These are phyloP conservation scores for Furcasterigmium sp. DNA, from an alignment of 2,329 filamentous ascomycete genomes.

Conservation along the genomic window DNA sequence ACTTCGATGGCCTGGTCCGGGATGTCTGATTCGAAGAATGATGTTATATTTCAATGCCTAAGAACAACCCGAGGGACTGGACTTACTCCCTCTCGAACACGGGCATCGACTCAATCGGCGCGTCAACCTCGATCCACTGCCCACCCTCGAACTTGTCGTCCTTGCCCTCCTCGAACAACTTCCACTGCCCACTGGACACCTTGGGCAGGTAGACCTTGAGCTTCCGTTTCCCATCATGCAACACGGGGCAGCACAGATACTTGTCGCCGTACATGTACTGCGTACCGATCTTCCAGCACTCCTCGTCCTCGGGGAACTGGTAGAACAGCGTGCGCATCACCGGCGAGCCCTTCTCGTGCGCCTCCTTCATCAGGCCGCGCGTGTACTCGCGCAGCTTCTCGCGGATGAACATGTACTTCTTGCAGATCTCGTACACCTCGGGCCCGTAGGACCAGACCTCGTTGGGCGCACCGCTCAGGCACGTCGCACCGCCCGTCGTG, in stretches of 20 bases:
- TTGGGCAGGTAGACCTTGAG: constrained; percentile 47
- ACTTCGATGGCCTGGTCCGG: no score
- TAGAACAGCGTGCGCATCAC: constrained; percentile 60
- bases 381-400: constrained; percentile 56
- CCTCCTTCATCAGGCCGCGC: constrained; percentile 50
- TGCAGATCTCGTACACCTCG: constrained; percentile 54
- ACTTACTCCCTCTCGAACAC: constrained; percentile 8
- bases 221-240: constrained; percentile 39
- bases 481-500: constrained; percentile 18
- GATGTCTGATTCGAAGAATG: no score
- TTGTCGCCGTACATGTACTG: constrained; percentile 60
- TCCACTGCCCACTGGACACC: constrained; percentile 1
- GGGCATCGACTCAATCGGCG: constrained; percentile 13
- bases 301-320: constrained; percentile 52
- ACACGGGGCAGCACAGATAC: constrained; percentile 53
- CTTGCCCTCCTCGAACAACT: constrained; percentile 6
- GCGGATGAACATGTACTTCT: constrained; percentile 52
- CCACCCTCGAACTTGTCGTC: constrained; percentile 4
- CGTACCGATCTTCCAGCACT: constrained; percentile 50
- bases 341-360: constrained; percentile 54
- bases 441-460: constrained; percentile 64
- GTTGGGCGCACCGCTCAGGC: constrained; percentile 46
- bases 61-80: no score
- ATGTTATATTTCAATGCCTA: no score
- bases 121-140: constrained; percentile 9